Evolutionary conservation across 352 stramenopile genomes (phyloP).

Genomic region (Hyaloperonospora arabidopsidis): DNA sequence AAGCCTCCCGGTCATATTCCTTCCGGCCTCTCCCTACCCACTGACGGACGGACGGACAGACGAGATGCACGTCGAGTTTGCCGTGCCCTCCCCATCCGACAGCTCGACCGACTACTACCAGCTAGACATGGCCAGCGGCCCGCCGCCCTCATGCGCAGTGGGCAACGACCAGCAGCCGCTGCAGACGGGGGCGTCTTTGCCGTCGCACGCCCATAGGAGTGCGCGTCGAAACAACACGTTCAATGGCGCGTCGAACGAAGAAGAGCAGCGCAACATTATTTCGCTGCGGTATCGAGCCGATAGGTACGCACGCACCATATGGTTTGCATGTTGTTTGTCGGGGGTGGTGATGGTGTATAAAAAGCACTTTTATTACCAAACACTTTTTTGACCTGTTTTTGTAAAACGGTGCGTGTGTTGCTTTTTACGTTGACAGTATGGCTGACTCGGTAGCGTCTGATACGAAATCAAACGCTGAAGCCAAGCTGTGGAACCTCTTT

Average conservation of each 20-base stretch:
- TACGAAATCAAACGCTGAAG: constrained; percentile 44
- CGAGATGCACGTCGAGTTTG: constrained; percentile 65
- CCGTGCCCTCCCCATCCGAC: constrained; percentile 58
- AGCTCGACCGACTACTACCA: constrained; percentile 52
- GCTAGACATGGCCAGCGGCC: constrained; percentile 30
- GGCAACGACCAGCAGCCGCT: constrained; percentile 4
- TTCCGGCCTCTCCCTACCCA: constrained; percentile 1
- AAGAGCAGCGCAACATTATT: constrained; percentile 83
- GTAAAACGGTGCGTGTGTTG: too few relatives aligned
- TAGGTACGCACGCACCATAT: constrained; percentile 19
- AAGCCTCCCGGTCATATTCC: constrained; percentile 2
- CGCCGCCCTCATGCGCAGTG: neutral
- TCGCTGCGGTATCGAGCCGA: constrained; percentile 79
- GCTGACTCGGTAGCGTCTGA: constrained; percentile 72
- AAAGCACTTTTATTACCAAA: constrained; percentile 3
- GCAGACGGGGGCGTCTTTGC: constrained; percentile 17
- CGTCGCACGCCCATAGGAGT: constrained; percentile 26
- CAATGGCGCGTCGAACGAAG: constrained; percentile 46
- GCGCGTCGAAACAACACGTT: constrained; percentile 68
- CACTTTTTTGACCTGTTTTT: constrained; percentile 6
- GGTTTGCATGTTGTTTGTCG: too few relatives aligned
- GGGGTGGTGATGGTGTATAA: neutral
- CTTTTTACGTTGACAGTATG: constrained; percentile 38
- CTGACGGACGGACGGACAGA: constrained; percentile 2
- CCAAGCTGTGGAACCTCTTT: constrained; percentile 73